Conservation (phyloP, 2,329 filamentous ascomycete genomes). For the Neonectria sp. region DNA sequence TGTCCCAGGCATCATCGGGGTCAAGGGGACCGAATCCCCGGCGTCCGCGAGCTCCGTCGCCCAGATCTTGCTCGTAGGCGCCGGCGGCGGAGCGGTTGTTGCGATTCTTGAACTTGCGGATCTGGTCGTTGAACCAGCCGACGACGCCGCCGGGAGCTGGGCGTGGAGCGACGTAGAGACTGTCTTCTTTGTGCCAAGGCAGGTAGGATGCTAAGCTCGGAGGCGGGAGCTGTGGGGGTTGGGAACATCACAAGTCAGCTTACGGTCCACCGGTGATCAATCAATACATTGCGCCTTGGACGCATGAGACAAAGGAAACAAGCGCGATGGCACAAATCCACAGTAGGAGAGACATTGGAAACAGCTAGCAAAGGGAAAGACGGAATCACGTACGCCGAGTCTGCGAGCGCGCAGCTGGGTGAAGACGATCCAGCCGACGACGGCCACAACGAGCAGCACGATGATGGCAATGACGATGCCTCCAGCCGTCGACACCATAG, state of each 20-base stretch:
- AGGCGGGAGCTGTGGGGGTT: slow-evolving; percentile 71
- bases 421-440: slow-evolving; percentile 78
- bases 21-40: slow-evolving; percentile 79
- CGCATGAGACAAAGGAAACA: neutral
- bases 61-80: slow-evolving; percentile 77
- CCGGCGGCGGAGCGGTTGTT: slow-evolving; percentile 77
- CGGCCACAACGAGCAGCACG: slow-evolving; percentile 71
- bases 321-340: slow-evolving; percentile 4
- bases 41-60: slow-evolving; percentile 59
- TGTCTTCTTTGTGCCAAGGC: slow-evolving; percentile 73
- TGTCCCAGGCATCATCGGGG: slow-evolving; percentile 89
- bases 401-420: slow-evolving; percentile 80
- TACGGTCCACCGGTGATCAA: slow-evolving; percentile 3
- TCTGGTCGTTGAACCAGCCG: slow-evolving; percentile 81
- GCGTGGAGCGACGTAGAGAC: slow-evolving; percentile 66
- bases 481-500: slow-evolving; percentile 72
- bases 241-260: slow-evolving; percentile 28
- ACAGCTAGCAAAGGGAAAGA: slow-evolving; percentile 5
- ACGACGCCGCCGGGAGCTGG: slow-evolving; percentile 74
- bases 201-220: slow-evolving; percentile 78
- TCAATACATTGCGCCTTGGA: neutral
- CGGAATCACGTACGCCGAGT: slow-evolving; percentile 71
- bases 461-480: slow-evolving; percentile 82
- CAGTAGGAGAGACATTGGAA: slow-evolving; percentile 9
- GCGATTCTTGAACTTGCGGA: slow-evolving; percentile 75